Evolutionary conservation across 2,329 filamentous ascomycete species (phyloP), one percentile per base, ranked within the genome.

Genomic region (Colletotrichum sublineola): DNA sequence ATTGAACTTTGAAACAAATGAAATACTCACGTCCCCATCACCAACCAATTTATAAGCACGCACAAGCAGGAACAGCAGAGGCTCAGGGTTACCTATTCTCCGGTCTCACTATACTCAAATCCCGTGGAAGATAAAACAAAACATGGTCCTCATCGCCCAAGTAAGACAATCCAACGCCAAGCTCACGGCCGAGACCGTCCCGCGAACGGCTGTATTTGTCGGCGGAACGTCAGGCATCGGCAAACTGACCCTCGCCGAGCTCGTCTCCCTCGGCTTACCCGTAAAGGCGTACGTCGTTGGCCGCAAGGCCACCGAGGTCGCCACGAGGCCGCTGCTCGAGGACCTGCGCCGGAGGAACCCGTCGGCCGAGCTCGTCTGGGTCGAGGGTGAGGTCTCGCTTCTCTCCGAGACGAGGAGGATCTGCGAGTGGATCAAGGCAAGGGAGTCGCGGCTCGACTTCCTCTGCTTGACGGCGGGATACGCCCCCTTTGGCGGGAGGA

Each of bases 221-320:
- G 84, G 85, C 46, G 85, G 81, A 14, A 87, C 85, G 1, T 83
- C 84, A 2, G 85, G 85, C 60, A 83, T 87, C 68, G 85, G 85
- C 11, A 80, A 83, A 57, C 56, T 79, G 56, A 86, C 84, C 0
- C 48, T 86, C 12, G 72, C 66, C 40, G 82, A 80, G 20, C 71
- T 86, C 1, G 80, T 82, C 63, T 75, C 74, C 1, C 81, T 80
- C 0, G 82, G 81, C 2, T 73, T 77, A 0, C 79, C 77, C 70
- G 40, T 80, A n/a, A 80, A 79, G 67, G 81, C 83, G 74, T 86
- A 86, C 74, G 63, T 86, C 0, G 73, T 86, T 63, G 85, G 84
- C 1, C 84, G 85, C 64, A 79, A 79, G 64, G 77, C 77, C n/a
- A 79, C 82, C 1, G 76, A 80, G 31, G 77, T 78, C 55, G 76